Evolutionary conservation across 2,329 filamentous ascomycete species (phyloP), one percentile per base, ranked within the genome.

Genomic region (Cordyceps farinosa): DNA sequence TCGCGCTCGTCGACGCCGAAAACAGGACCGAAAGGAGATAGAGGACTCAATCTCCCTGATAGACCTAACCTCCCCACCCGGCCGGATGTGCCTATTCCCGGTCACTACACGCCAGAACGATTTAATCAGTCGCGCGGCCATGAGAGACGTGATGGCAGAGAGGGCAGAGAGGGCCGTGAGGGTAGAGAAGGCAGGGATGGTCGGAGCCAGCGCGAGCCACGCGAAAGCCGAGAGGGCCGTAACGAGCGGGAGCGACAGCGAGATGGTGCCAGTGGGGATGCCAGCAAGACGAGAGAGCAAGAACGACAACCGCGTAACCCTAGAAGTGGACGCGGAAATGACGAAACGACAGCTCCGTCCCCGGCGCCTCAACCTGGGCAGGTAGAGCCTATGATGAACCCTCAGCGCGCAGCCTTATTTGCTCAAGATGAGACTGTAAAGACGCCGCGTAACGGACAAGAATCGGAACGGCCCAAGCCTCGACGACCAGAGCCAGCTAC

Each of bases 61-160:
- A 70, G 73, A 3, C 75, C 72, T 8, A 75, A 73, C 17, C 74
- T 89, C 7, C 87, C 87, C 1, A 85, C 75, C 61, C 79, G 85
- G 61, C 86, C 86, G 17, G 84, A 88, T 66, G 79, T 85, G 11
- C 84, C 83, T 8, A 80, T 84, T 52, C 80, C 80, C 0, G 77
- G 78, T 2, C 79, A 80, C 65, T 79, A 78, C 61, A 74, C 75
- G 10, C 75, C 80, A 30, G 81, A 82, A 57, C 77, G 81, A 40
- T 81, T 78, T 64, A 72, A 71, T 11, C 79, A 78, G 62, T 71
- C 75, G 22, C 77, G 78, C 17, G 71, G 66, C 56, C 74, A 77
- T 44, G 79, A 81, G 15, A 72, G 73, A 29, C 73, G 76, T n/a
- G 77, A 79, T 45, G 67, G 66, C 6, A 74, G 77, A 54, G 76